Evolutionary conservation across 345 rosid genomes (phyloP).

Genomic region (Populus simonii): DNA sequence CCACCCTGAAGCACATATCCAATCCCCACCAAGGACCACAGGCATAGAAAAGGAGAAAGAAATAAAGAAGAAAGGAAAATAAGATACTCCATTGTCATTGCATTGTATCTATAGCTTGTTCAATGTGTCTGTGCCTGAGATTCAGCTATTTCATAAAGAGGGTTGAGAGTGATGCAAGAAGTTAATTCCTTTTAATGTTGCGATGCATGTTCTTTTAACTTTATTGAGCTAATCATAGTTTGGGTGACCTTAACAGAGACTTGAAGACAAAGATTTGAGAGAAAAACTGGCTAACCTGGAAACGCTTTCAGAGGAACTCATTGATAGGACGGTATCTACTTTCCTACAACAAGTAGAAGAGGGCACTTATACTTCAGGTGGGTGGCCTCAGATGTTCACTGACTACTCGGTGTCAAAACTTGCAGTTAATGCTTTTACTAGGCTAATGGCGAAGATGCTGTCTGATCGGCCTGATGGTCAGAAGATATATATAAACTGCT

Average conservation of each 20-base stretch:
- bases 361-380: conserved; percentile 72
- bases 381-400: conserved; percentile 82
- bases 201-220: neutral
- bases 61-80: neutral
- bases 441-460: conserved; percentile 60
- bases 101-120: neutral
- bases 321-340: conserved; percentile 53
- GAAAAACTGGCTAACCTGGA: conserved; percentile 52
- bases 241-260: conserved; percentile 45
- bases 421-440: conserved; percentile 74
- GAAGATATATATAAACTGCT: conserved; percentile 77
- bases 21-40: neutral
- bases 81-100: neutral
- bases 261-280: conserved; percentile 56
- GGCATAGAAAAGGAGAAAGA: neutral
- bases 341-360: conserved; percentile 79
- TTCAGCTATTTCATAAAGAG: neutral
- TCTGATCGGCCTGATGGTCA: conserved; percentile 63
- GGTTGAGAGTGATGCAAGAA: neutral
- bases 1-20: neutral
- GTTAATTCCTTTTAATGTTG: neutral
- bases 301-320: conserved; percentile 56
- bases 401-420: conserved; percentile 90
- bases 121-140: neutral
- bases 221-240: conserved; percentile 5